phyloP scores from a whole-genome alignment of 2,329 filamentous ascomycete genomes.

The Pseudopithomyces maydicus region DNA sequence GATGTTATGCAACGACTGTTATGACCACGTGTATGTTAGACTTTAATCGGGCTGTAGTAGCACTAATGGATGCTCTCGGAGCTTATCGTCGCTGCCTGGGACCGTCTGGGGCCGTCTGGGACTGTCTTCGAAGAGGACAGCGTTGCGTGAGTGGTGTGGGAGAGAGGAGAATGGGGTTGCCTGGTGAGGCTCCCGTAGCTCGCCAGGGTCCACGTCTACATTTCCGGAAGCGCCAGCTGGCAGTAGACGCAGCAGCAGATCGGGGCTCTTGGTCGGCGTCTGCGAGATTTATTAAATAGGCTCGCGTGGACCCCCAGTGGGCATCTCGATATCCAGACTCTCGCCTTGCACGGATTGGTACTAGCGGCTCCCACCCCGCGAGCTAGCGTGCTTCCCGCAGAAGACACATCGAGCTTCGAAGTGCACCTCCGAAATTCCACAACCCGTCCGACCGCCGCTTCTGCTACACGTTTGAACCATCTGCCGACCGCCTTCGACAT shows the following conservation, averaged over 20 bases:
- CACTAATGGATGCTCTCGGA: neutral
- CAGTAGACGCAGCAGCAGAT: no score
- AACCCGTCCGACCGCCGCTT: constrained; percentile 8
- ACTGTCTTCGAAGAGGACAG: neutral
- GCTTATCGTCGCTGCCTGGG: neutral
- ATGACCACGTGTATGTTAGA: neutral
- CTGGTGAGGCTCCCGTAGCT: neutral
- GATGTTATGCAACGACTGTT: constrained; percentile 3
- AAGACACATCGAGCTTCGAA: constrained; percentile 43
- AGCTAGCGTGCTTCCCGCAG: constrained; percentile 30
- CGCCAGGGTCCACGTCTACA: no score
- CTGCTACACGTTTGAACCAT: constrained; percentile 14
- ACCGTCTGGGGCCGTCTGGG: neutral
- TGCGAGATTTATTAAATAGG: neutral
- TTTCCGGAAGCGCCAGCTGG: no score
- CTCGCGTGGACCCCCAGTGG: no score
- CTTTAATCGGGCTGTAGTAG: constrained; percentile 2
- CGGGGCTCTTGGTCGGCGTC: constrained; percentile 1
- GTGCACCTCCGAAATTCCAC: constrained; percentile 28
- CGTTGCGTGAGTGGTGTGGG: neutral
- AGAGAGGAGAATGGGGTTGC: neutral
- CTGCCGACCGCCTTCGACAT: constrained; percentile 27
- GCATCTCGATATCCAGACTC: no score
- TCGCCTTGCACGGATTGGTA: no score
- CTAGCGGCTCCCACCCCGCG: no score